A percentile compares a stretch with the other conserved stretches of the same genome.
Conservation (phyloP, 768 basidiomycete species). For the Serendipita indica region DNA sequence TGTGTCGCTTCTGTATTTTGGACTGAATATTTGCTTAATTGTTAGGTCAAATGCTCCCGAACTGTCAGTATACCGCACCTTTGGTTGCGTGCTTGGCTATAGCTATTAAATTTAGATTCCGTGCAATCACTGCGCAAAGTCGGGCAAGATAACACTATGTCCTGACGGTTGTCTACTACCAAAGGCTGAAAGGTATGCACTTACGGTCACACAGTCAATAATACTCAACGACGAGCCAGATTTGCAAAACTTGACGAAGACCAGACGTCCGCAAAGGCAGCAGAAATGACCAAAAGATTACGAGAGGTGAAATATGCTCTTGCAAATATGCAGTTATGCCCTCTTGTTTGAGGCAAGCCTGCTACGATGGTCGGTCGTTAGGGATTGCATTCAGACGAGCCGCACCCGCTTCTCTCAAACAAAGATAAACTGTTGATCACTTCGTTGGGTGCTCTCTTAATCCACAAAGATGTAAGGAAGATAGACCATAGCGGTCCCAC, state of each 20-base stretch:
- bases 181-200: not conserved
- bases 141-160: not conserved
- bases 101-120: no score
- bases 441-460: not conserved
- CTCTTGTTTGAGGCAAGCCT: no score
- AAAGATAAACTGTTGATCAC: not conserved
- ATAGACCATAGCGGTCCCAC: not conserved
- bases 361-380: no score
- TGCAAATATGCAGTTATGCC: not conserved
- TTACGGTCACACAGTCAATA: not conserved
- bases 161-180: not conserved
- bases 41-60: no score
- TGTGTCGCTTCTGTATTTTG: no score
- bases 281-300: not conserved
- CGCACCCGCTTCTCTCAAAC: not conserved
- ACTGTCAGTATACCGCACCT: no score
- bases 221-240: not conserved
- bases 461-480: not conserved
- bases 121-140: not conserved
- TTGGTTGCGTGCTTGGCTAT: no score
- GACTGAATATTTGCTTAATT: no score
- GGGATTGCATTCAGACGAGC: not conserved
- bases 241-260: not conserved
- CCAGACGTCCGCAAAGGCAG: not conserved
- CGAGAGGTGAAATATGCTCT: not conserved